These are phyloP conservation scores for Tuctoria greenei DNA, from an alignment of 176 grass and related monocot species.

Conservation along the genomic window DNA sequence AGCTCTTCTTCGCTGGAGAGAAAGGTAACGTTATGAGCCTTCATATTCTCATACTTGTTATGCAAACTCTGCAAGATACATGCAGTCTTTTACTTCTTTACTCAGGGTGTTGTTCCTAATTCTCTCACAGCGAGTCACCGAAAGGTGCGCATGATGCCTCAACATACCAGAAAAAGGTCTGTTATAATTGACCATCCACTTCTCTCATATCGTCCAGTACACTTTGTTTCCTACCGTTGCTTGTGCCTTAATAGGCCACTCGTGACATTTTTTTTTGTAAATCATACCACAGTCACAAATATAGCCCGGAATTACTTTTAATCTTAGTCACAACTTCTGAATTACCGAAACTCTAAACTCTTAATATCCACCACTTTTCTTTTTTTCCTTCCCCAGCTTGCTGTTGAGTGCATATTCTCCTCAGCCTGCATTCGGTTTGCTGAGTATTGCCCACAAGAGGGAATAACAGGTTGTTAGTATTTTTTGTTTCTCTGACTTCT, in stretches of 20 bases:
- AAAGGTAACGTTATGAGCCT: conserved; percentile 54
- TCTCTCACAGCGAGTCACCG: conserved; percentile 73
- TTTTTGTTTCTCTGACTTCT: conserved; percentile 30
- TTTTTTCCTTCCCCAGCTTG: conserved; percentile 64
- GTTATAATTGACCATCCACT: conserved; percentile 25
- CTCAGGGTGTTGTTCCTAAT: conserved; percentile 38
- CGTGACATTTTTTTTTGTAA: neutral
- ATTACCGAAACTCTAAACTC: conserved; percentile 7
- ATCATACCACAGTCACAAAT: neutral
- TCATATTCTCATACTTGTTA: neutral
- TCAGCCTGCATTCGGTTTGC: conserved; percentile 97
- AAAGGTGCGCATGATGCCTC: conserved; percentile 92
- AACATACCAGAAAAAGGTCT: conserved; percentile 96
- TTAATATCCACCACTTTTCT: conserved; percentile 24
- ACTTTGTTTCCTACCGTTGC: conserved; percentile 17
- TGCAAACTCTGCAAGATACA: neutral
- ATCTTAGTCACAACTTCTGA: neutral
- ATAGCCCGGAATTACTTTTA: conserved; percentile 4
- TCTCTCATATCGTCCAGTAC: conserved; percentile 12
- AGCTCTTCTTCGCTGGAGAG: conserved; percentile 99
- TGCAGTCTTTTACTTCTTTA: conserved; percentile 23
- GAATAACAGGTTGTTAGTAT: conserved; percentile 75
- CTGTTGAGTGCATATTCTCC: conserved; percentile 97
- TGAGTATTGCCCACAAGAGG: conserved; percentile 89
- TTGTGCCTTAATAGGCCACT: conserved; percentile 13